Base-by-base conservation (phyloP, 805 yeast species). In the Wickerhamiella qilinensis region DNA sequence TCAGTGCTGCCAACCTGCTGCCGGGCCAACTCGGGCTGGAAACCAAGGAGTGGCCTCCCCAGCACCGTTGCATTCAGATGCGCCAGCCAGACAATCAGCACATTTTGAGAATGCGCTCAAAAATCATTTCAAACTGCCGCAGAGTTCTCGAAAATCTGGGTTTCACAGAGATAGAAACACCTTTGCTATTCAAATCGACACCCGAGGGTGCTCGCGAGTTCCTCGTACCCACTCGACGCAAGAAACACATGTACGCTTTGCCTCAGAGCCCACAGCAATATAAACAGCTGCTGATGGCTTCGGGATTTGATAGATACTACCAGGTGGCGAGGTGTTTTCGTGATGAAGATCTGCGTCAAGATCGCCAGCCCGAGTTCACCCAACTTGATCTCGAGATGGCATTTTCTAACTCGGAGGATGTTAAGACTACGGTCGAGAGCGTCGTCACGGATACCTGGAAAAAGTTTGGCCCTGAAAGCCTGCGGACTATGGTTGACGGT, bases 261-360 rank as follows among this genome's bases (percentile, higher is more conserved):
- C 96, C 97, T 0, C 99, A 91, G 56, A 83, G 95, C 14, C 99
- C 98, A 0, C 99, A 91, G 55, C 98, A 91, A 54, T 91, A 88
- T 54, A 91, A 91, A 54, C 98, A 91, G 58, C 63, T 91, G 30
- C 62, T 91, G 25, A 91, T 91, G 85, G 93, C 96, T 1, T 77
- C 94, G 30, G 98, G 98, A 1, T 73, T 91, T 30, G 68, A 78
- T 37, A 67, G 73, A 36, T 91, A 91, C 57, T 91, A 73, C 57
- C 98, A 91, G 59, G 64, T 91, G 30, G 97, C 98, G 3, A 76
- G 73, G 51, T 91, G 99, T 56, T 91, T 91, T 56, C 68, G 99
- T 46, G 98, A 91, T 56, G 99, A 91, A 56, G 97, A 91, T 59
- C 66, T 91, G 41, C 68, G 99, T 42, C 76, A 83, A 1, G 98